Percentiles rank a stretch among this genome's conserved stretches.
These are phyloP conservation scores for Phytopythium litorale DNA, from an alignment of 352 stramenopile genomes.

Conservation along the genomic window DNA sequence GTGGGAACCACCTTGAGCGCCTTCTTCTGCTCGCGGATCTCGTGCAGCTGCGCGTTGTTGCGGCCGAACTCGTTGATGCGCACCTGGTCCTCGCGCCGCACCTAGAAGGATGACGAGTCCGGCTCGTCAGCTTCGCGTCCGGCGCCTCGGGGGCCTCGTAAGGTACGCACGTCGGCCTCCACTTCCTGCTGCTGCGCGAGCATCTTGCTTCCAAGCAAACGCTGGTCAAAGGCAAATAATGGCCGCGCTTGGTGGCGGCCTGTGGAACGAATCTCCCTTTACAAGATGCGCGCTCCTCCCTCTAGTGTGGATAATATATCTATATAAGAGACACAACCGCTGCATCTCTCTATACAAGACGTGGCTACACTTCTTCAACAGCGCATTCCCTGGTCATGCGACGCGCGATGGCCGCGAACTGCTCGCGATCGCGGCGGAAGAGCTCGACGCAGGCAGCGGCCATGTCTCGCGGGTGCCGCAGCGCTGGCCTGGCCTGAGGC, in stretches of 20 bases:
- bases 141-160: too few species aligned
- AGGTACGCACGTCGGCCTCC: conserved; percentile 64
- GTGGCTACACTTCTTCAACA: conserved; percentile 8
- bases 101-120: conserved; percentile 39
- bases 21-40: conserved; percentile 90
- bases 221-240: not conserved
- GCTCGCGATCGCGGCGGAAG: conserved; percentile 29
- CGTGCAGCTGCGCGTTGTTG: conserved; percentile 93
- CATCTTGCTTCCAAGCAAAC: conserved; percentile 28
- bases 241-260: not conserved
- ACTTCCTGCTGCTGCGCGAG: conserved; percentile 80
- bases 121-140: too few species aligned
- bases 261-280: not conserved
- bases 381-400: conserved; percentile 31
- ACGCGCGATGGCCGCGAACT: conserved; percentile 29
- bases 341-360: too few species aligned
- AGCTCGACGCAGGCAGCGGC: conserved; percentile 46
- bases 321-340: conserved; percentile 5
- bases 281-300: conserved; percentile 9
- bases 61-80: conserved; percentile 98
- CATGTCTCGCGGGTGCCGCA: conserved; percentile 50
- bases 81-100: conserved; percentile 95
- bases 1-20: conserved; percentile 70
- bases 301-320: conserved; percentile 20
- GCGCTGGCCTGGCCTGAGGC: conserved; percentile 11